Conservation (phyloP, 305 asterid genomes). For the Caryopteris hybrid region DNA sequence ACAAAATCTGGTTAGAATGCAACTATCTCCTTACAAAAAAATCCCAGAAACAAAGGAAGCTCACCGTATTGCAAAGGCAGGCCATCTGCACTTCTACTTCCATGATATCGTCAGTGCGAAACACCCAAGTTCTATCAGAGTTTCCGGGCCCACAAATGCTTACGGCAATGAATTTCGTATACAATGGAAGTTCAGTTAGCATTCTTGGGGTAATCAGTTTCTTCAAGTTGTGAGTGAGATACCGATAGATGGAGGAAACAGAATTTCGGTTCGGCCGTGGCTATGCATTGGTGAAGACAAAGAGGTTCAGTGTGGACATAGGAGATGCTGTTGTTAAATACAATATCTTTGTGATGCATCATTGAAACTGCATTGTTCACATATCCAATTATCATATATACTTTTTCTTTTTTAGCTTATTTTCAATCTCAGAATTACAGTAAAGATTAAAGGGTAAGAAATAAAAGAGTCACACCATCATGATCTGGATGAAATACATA, state of each 20-base stretch:
- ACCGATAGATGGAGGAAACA: slow-evolving; percentile 64
- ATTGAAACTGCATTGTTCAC: slow-evolving; percentile 11
- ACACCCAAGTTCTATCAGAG: slow-evolving; percentile 32
- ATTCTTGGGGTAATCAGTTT: slow-evolving; percentile 44
- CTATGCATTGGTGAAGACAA: slow-evolving; percentile 52
- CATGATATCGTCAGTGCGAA: slow-evolving; percentile 46
- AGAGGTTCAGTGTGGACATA: background rate
- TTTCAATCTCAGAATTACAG: too few species aligned
- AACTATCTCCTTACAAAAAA: slow-evolving; percentile 22
- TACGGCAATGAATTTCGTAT: slow-evolving; percentile 40
- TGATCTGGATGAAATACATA: background rate
- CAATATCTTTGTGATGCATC: slow-evolving; percentile 41
- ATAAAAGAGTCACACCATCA: too few species aligned
- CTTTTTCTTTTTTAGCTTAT: background rate
- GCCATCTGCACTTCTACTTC: slow-evolving; percentile 57
- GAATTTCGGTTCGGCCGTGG: slow-evolving; percentile 60
- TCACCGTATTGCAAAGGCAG: slow-evolving; percentile 18
- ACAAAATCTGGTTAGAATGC: too few species aligned
- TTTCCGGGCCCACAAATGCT: slow-evolving; percentile 22
- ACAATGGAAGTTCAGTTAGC: slow-evolving; percentile 55
- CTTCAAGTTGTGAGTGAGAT: slow-evolving; percentile 49
- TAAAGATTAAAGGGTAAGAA: too few species aligned
- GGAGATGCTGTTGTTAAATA: slow-evolving; percentile 67
- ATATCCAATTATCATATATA: background rate
- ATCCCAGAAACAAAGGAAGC: slow-evolving; percentile 6